Evolutionary conservation across 2,329 filamentous ascomycete species (phyloP), one percentile per base, ranked within the genome.

Genomic region (Waltergamsia citrina): DNA sequence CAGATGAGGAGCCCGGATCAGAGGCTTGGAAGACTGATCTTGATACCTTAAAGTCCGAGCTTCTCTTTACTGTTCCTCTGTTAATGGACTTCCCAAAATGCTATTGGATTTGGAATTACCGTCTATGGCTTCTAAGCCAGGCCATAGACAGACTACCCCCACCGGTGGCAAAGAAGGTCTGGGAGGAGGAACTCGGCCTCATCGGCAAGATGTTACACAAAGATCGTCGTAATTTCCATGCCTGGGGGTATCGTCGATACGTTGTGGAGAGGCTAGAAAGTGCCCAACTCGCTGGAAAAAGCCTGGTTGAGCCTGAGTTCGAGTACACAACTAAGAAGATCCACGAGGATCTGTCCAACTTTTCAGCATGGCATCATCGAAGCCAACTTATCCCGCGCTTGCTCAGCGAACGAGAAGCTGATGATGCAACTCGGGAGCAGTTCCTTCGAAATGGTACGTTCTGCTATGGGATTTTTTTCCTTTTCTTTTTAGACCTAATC

Each of bases 71-170:
- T 22, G 74, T 95, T 26, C 85, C 85, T 1, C 70, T 98, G 15
- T 72, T 98, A 32, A 71, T 85, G 43, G 77, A 86, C 44, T 90
- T 78, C 44, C 92, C 92, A 6, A 98, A 98, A 57, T 96, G 92
- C 67, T 98, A 98, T 63, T 96, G 92, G 90, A 90, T 98, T 50
- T 98, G 92, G 92, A 94, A 94, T 47, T 90, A 95, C 58, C 80
- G 92, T 19, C 61, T 81, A 29, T 98, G 92, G 88, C 65, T 90
- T 4, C 66, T 98, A 11, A 65, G 80, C 35, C 74, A 85, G 53
- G 78, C 79, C 22, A 83, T 81, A 30, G 53, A 67, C 10, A 65
- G 78, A 14, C 65, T 94, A 8, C 70, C 76, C 3, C 41, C 58
- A 2, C 37, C 62, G 0, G 51, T 63, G 12, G 75, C 85, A 3